Percentiles rank a stretch among this genome's conserved stretches.
phyloP scores from a whole-genome alignment of 257 asterid species.

The Nicotiana sylvestris region DNA sequence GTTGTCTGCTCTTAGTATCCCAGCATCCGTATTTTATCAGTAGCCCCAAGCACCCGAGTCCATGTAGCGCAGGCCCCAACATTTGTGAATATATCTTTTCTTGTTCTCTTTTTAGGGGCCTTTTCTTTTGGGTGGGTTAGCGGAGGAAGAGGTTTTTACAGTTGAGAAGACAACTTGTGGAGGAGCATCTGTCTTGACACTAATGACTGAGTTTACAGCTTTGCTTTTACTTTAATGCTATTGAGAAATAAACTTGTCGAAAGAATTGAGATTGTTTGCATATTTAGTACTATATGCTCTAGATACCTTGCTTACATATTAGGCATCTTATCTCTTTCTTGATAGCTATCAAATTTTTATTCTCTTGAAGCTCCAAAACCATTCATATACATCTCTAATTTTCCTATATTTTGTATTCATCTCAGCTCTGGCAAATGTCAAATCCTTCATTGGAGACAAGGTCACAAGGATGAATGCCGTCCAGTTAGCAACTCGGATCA shows the following conservation, averaged over 20 bases:
- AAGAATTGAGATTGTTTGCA: not conserved
- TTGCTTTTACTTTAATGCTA: not conserved
- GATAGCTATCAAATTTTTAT: not conserved
- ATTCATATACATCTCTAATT: not conserved
- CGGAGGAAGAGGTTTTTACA: not conserved
- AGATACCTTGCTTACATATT: not conserved
- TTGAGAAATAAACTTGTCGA: not conserved
- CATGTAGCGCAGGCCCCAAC: not conserved
- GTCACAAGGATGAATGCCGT: slow-evolving; percentile 78
- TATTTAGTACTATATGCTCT: not conserved
- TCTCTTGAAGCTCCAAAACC: not conserved
- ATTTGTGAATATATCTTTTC: not conserved
- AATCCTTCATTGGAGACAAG: slow-evolving; percentile 77
- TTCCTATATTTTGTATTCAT: not conserved
- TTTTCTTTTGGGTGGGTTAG: not conserved
- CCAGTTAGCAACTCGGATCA: slow-evolving; percentile 30
- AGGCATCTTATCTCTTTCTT: not conserved
- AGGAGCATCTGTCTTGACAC: not conserved
- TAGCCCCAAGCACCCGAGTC: not conserved
- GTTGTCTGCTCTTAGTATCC: not conserved
- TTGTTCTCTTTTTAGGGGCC: not conserved
- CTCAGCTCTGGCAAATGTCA: slow-evolving; percentile 81
- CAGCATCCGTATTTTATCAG: not conserved
- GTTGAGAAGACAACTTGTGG: not conserved
- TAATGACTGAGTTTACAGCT: not conserved